Base-by-base conservation (phyloP, 768 basidiomycete genomes). In the Ramaria rubella region DNA sequence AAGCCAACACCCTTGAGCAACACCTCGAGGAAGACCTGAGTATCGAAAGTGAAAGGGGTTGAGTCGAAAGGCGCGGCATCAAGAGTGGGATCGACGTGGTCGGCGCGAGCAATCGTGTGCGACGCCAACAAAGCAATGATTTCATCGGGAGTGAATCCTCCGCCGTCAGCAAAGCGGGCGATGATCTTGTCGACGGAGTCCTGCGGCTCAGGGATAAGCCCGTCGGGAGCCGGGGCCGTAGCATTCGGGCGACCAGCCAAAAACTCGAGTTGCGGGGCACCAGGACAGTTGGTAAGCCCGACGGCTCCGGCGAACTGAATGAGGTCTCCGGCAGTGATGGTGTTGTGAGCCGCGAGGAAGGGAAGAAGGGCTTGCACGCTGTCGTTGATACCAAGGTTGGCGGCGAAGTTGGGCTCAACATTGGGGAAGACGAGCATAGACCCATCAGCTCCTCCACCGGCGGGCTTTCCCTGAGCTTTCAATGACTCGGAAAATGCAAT, bases 341-440 rank as follows among this genome's bases (percentile, higher is more conserved):
- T 5, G 38, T n/a, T 14, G 33, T 64, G 59, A 26, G 38, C 49
- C 29, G 55, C 43, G 40, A 60, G 33, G 53, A 66, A 58, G 4
- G 63, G 59, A 24, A 49, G 43, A 40, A 62, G 64, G 26, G 23
- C 55, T 24, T 61, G 38, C 17, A 65, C 61, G 38, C 59, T 63
- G 38, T 65, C 64, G 57, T 58, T 58, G 43, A 64, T 64, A 26
- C 64, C 64, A 24, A 21, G 12, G 61, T 65, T 65, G n/a, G 63
- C 62, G 45, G 57, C 62, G 66, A 75, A 80, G 7, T 60, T 56
- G 21, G 71, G 65, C 61, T 80, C 80, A 34, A 72, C 70, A 8
- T 71, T 67, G 23, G 64, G 61, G 66, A 81, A 80, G 1, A 69
- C 66, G 58, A 78, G 70, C 58, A 80, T 74, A 4, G 78, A 80